phyloP scores from a whole-genome alignment of 371 early-diverging fungal genomes.

The Blakeslea trispora region DNA sequence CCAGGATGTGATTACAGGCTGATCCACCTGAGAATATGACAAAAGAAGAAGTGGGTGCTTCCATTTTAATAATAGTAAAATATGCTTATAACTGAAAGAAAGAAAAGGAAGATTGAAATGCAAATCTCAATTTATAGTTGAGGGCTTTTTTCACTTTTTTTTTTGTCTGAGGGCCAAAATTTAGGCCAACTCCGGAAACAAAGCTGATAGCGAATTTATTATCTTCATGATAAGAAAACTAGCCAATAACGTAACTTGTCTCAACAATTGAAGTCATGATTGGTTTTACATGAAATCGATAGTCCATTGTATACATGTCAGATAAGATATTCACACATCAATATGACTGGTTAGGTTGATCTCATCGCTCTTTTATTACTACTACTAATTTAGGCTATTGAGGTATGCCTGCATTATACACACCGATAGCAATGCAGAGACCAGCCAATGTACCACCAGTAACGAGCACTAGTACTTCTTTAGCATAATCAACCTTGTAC shows the following conservation, averaged over 20 bases:
- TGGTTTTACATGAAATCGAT: conserved; percentile 1
- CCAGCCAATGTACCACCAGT: conserved; percentile 11
- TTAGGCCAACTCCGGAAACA: conserved; percentile 22
- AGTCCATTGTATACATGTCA: not conserved
- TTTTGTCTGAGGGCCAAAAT: not conserved
- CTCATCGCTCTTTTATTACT: not conserved
- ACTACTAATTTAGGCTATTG: not conserved
- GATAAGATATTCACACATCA: conserved; percentile 1
- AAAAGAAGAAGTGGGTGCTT: conserved; percentile 23
- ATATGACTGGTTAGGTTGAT: not conserved
- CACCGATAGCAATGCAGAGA: conserved; percentile 14
- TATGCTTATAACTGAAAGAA: not conserved
- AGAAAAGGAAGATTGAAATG: conserved; percentile 3
- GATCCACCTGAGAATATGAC: conserved; percentile 75
- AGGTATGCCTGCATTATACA: conserved; percentile 14
- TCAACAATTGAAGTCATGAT: not conserved
- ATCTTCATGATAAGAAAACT: conserved; percentile 16
- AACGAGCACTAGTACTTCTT: conserved; percentile 17
- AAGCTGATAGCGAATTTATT: conserved; percentile 23
- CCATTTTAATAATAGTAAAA: not conserved
- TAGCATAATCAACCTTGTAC: conserved; percentile 19
- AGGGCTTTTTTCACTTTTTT: conserved; percentile 14
- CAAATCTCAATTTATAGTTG: not conserved
- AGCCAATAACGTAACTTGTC: not conserved
- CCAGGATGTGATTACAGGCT: conserved; percentile 66